Evolutionary conservation across 1,284 basidiomycete genomes (phyloP).

Genomic region (Coniophora puteana): DNA sequence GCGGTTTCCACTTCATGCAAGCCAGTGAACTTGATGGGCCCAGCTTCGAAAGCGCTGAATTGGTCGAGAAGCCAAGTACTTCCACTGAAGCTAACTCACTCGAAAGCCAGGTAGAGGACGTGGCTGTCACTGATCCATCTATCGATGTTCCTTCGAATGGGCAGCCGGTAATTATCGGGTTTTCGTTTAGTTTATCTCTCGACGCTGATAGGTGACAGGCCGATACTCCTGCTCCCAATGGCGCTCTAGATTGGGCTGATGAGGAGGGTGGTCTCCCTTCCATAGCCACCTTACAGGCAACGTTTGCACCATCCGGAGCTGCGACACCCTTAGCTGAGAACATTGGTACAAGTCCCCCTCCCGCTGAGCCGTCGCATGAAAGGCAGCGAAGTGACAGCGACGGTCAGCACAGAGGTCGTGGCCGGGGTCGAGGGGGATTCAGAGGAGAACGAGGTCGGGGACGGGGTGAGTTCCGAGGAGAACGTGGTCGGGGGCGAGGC

Average conservation of each 20-base stretch:
- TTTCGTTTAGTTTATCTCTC: not conserved
- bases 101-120: constrained; percentile 16
- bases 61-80: constrained; percentile 48
- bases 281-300: constrained; percentile 52
- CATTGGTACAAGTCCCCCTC: constrained; percentile 31
- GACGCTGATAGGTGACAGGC: constrained; percentile 9
- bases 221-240: constrained; percentile 19
- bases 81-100: constrained; percentile 26
- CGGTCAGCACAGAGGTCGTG: constrained; percentile 36
- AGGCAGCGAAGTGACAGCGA: constrained; percentile 62
- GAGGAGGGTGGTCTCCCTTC: constrained; percentile 56
- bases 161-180: constrained; percentile 22
- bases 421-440: constrained; percentile 37
- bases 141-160: constrained; percentile 24
- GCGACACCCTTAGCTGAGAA: constrained; percentile 46
- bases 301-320: constrained; percentile 46
- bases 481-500: constrained; percentile 33
- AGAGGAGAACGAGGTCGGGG: constrained; percentile 33
- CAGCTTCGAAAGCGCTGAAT: constrained; percentile 45
- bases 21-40: constrained; percentile 66
- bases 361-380: constrained; percentile 32
- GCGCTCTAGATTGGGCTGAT: constrained; percentile 56
- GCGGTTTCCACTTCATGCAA: constrained; percentile 73
- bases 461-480: constrained; percentile 37
- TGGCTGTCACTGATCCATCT: constrained; percentile 9